Evolutionary conservation across 2,329 filamentous ascomycete genomes (phyloP).

Genomic region (Fusarium falciforme): DNA sequence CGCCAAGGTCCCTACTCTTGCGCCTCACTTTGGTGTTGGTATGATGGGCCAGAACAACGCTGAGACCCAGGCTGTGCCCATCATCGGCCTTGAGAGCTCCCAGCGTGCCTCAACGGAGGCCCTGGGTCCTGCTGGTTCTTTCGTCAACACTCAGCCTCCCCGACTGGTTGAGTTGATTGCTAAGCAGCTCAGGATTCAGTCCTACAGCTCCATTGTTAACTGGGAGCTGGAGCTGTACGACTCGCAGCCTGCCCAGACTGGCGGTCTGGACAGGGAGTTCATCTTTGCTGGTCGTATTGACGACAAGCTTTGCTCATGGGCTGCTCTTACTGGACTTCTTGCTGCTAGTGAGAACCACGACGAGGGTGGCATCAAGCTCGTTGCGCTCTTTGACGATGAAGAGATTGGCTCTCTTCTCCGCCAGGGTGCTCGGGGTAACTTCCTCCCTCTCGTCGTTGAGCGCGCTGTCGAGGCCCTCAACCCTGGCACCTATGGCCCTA

Average conservation of each 20-base stretch:
- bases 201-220: constrained; percentile 83
- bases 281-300: constrained; percentile 97
- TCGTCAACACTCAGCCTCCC: constrained; percentile 85
- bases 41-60: constrained; percentile 77
- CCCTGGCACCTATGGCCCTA: constrained; percentile 63
- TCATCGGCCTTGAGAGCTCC: constrained; percentile 87
- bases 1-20: constrained; percentile 89
- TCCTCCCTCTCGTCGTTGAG: constrained; percentile 83
- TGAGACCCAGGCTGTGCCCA: constrained; percentile 94
- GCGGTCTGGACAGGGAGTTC: constrained; percentile 90
- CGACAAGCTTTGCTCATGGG: constrained; percentile 97
- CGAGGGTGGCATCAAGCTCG: constrained; percentile 83
- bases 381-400: constrained; percentile 96
- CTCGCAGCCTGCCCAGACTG: constrained; percentile 83
- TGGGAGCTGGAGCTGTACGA: constrained; percentile 99
- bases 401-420: constrained; percentile 93
- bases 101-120: constrained; percentile 50
- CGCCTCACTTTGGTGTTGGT: constrained; percentile 89
- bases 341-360: constrained; percentile 68
- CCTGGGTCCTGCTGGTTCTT: constrained; percentile 75
- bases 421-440: constrained; percentile 91
- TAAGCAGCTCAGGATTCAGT: constrained; percentile 76
- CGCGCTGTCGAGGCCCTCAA: constrained; percentile 80
- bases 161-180: constrained; percentile 87
- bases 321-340: constrained; percentile 85